These are phyloP conservation scores for Scheffersomyces lignicola DNA, from an alignment of 1,139 yeast species.

Conservation along the genomic window DNA sequence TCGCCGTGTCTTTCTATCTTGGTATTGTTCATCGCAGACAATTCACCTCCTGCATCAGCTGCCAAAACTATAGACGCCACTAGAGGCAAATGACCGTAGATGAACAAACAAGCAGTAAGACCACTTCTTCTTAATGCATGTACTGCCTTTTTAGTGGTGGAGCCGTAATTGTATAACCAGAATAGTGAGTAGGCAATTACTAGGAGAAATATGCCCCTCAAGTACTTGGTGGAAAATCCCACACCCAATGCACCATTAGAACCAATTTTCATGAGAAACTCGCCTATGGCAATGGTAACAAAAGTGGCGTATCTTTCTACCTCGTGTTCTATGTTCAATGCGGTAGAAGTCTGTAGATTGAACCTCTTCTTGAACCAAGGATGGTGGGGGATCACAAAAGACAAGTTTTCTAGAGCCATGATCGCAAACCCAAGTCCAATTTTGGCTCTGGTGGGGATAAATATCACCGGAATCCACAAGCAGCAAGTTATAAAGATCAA, in stretches of 20 bases:
- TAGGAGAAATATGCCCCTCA: conserved; percentile 51
- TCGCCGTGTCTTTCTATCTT: conserved; percentile 10
- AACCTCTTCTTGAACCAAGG: conserved; percentile 47
- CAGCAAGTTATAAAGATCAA: conserved; percentile 31
- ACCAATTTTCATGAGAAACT: conserved; percentile 60
- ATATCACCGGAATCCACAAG: conserved; percentile 50
- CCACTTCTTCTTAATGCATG: conserved; percentile 58
- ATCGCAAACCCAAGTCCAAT: conserved; percentile 47
- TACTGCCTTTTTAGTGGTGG: conserved; percentile 47
- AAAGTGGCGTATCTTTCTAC: conserved; percentile 61
- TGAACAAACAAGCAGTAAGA: conserved; percentile 47
- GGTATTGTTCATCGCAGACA: conserved; percentile 24
- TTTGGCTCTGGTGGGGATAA: conserved; percentile 46
- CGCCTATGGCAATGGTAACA: conserved; percentile 67
- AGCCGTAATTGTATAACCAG: conserved; percentile 59
- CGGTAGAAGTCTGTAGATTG: conserved; percentile 52
- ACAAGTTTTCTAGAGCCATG: conserved; percentile 42
- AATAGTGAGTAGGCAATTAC: conserved; percentile 51
- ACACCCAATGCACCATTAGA: conserved; percentile 47
- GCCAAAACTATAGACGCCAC: conserved; percentile 53
- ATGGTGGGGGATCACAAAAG: conserved; percentile 38
- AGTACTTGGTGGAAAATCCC: conserved; percentile 47
- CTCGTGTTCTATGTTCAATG: conserved; percentile 66
- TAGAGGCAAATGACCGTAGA: conserved; percentile 53
- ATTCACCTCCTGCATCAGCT: conserved; percentile 65